Evolutionary conservation across 768 basidiomycete species (phyloP), one percentile per base, ranked within the genome.

Genomic region (Tricholoma saponaceum): DNA sequence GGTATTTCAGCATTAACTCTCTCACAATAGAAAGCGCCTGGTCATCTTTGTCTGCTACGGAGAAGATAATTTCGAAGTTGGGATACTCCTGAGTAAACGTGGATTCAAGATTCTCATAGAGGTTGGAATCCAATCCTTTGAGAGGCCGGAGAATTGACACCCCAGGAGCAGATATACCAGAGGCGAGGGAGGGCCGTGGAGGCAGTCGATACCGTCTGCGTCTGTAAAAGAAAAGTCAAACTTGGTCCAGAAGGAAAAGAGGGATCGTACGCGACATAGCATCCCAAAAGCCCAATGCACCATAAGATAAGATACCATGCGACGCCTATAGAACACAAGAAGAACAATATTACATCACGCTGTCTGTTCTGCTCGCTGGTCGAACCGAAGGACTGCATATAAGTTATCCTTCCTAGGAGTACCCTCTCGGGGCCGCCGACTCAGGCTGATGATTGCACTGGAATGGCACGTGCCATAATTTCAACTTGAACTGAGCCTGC

Each of bases 91-190:
- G 94, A 30, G 75, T 79, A 72, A 98, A 96, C 0, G 92, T 91
- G 4, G 94, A 92, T 72, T 97, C 93, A 51, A 99, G 76, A 70
- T 98, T 98, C 75, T 97, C 95, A 72, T 90, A 98, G 18, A 99
- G 81, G 70, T 98, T 98, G 57, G 89, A 83, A 72, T 99, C 97
- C 22, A 99, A 78, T 13, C 97, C 97, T 70, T 95, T 95, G 52
- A 99, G 79, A 6, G 97, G 97, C 47, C 97, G 85, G 51, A 98
- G 79, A 63, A 98, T 93, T 2, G 95, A 92, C 28, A 98, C 96
- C 18, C 95, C 96, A 10, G 95, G 94, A 3, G 83, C 82, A 16
- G 76, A 67, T 16, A 70, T 65, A 6, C 81, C 75, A n/a, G 78
- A 76, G 5, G 82, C 73, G 32, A 82, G 75, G 28, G 84, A 86